A percentile compares a stretch with the other conserved stretches of the same genome.
phyloP scores from a whole-genome alignment of 768 basidiomycete genomes.

The Podaxis sp. region DNA sequence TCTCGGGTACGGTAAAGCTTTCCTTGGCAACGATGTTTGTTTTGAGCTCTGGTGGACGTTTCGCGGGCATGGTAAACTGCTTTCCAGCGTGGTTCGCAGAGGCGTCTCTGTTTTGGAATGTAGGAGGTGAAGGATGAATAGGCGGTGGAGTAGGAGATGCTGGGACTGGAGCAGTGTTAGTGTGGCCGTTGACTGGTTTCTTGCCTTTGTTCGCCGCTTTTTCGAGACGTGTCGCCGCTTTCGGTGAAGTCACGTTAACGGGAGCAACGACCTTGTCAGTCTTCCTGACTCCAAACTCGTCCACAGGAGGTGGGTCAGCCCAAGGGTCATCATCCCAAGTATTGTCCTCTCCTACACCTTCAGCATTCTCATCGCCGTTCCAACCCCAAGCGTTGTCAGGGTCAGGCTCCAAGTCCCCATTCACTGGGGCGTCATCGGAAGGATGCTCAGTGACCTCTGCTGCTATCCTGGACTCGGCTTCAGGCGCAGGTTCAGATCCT shows the following conservation, averaged over 20 bases:
- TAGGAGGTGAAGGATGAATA: conserved; percentile 2
- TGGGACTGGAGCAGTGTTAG: conserved; percentile 18
- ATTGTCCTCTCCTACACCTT: conserved; percentile 29
- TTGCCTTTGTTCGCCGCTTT: conserved; percentile 54
- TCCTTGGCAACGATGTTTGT: conserved; percentile 12
- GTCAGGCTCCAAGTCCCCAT: conserved; percentile 32
- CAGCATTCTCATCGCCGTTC: conserved; percentile 49
- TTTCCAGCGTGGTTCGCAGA: background rate
- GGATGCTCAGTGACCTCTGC: conserved; percentile 5
- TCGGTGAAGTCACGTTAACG: conserved; percentile 30
- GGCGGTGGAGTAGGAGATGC: conserved; percentile 14
- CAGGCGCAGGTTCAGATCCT: conserved; percentile 9
- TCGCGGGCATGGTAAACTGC: background rate
- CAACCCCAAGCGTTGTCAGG: conserved; percentile 72
- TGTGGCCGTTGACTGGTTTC: conserved; percentile 33
- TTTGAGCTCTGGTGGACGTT: conserved; percentile 7
- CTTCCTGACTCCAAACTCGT: conserved; percentile 19
- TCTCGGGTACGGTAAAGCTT: conserved; percentile 61
- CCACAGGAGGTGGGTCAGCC: conserved; percentile 39
- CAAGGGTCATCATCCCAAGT: conserved; percentile 71
- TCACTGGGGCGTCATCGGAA: conserved; percentile 8
- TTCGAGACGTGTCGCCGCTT: conserved; percentile 54
- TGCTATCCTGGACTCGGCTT: conserved; percentile 3
- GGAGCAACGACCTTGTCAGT: conserved; percentile 23
- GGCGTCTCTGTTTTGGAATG: conserved; percentile 7